Evolutionary conservation across 148 eudicot genomes (phyloP).

Genomic region (Bassia scoparia): DNA sequence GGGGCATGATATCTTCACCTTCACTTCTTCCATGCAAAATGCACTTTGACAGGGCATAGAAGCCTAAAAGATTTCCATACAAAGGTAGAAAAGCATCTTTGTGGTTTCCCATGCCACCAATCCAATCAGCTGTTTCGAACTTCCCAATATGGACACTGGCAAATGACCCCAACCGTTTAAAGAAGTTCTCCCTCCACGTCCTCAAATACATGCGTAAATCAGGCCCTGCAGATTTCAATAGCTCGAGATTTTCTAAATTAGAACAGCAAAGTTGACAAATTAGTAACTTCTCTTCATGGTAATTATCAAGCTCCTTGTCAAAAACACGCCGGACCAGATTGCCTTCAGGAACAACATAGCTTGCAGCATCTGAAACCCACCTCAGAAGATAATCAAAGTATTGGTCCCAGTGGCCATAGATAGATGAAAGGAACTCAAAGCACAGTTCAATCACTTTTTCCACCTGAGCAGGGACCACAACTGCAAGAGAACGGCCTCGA

Average conservation of each 20-base stretch:
- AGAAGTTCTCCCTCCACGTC: slow-evolving; percentile 62
- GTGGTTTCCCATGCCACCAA: slow-evolving; percentile 86
- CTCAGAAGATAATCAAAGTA: slow-evolving; percentile 61
- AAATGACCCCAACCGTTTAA: slow-evolving; percentile 44
- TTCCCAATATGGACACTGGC: slow-evolving; percentile 35
- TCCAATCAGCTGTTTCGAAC: slow-evolving; percentile 57
- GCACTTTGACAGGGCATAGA: slow-evolving; percentile 63
- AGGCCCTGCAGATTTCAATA: slow-evolving; percentile 28
- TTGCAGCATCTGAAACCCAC: slow-evolving; percentile 58
- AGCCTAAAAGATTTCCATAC: slow-evolving; percentile 73
- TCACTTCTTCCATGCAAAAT: slow-evolving; percentile 33
- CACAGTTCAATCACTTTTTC: slow-evolving; percentile 76
- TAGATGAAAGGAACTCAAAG: slow-evolving; percentile 60
- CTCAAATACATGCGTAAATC: slow-evolving; percentile 31
- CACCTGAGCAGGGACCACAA: slow-evolving; percentile 70
- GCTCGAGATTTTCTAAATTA: slow-evolving; percentile 54
- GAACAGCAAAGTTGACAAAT: slow-evolving; percentile 82
- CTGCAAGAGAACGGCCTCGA: slow-evolving; percentile 27
- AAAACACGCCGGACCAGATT: slow-evolving; percentile 84
- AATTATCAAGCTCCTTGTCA: slow-evolving; percentile 93
- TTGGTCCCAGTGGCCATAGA: slow-evolving; percentile 66
- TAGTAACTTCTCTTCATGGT: slow-evolving; percentile 87
- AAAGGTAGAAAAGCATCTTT: slow-evolving; percentile 87
- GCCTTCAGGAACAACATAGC: slow-evolving; percentile 46
- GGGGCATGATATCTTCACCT: slow-evolving; percentile 24